Base-by-base conservation (phyloP, 2,329 filamentous ascomycete genomes). In the Cordyceps farinosa region DNA sequence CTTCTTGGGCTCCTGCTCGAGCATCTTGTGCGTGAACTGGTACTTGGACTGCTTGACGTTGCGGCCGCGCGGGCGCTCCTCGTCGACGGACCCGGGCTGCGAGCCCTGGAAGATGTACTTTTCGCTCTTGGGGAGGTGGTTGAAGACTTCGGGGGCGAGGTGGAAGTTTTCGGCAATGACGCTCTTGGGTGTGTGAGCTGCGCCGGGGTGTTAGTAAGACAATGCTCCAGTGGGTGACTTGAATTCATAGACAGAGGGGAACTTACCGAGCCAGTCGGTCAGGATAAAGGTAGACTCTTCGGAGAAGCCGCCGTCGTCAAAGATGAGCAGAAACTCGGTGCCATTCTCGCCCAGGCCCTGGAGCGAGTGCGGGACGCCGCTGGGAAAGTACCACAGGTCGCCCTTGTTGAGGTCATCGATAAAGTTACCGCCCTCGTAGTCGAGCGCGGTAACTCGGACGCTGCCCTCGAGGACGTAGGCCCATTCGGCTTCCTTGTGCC, bases 401-500 rank as follows among this genome's bases (percentile, higher is more conserved):
- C 90, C 90, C 70, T 90, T 87, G 70, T 86, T 83, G 29, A 93
- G 76, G 70, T 93, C 90, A 67, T 92, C 90, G 65, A 92, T 84
- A 72, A 91, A 92, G 66, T 86, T 90, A 65, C 90, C 86, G 10
- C 90, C 90, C 65, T 93, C 87, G 48, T 88, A 85, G 74, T 92
- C 89, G 22, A 92, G 81, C 1, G 87, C 89, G 0, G 89, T 91
- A 57, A 92, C 84, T 60, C 90, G 85, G 27, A 90, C 88, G 64
- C 83, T 81, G 57, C 90, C 90, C 63, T 88, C 84, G 0, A 92
- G 82, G 3, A 92, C 86, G 66, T 89, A 91, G 0, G 87, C 88
- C 89, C 90, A 92, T 71, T 92, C 90, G 44, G 88, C 89, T 72
- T 91, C 87, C 69, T 90, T 90, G 78, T 92, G 90, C 90, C 90